Percentiles rank a stretch among this genome's conserved stretches.
Conservation (phyloP, 2,329 filamentous ascomycete species). For the Aureobasidium musti region DNA sequence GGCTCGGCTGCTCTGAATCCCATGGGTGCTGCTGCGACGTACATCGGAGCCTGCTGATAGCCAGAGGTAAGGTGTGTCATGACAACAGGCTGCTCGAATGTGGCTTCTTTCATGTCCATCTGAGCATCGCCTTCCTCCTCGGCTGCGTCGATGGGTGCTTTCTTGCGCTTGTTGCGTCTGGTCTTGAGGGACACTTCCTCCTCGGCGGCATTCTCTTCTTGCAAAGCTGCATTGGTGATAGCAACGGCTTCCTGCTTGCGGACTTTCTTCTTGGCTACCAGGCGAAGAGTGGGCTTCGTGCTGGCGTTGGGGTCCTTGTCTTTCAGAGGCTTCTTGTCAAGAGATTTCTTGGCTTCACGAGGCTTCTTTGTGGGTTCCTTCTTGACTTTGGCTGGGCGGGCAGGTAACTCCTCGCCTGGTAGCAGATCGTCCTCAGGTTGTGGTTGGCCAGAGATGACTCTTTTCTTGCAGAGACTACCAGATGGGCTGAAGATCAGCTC, state of each 20-base stretch:
- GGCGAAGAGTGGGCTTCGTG: conserved; percentile 29
- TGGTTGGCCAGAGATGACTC: conserved; percentile 50
- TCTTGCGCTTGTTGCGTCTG: conserved; percentile 19
- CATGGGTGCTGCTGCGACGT: conserved; percentile 30
- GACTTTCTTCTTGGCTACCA: conserved; percentile 1
- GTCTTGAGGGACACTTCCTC: conserved; percentile 28
- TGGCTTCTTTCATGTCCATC: conserved; percentile 33
- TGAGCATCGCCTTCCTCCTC: conserved; percentile 20
- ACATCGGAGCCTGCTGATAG: conserved; percentile 31
- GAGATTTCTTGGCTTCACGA: conserved; percentile 34
- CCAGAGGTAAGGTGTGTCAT: conserved; percentile 32
- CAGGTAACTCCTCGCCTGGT: conserved; percentile 40
- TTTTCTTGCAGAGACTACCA: conserved; percentile 47
- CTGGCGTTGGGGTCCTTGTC: conserved; percentile 38
- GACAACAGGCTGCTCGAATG: conserved; percentile 36
- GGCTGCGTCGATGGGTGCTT: background rate
- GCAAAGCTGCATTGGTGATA: conserved; percentile 34
- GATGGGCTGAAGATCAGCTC: conserved; percentile 63
- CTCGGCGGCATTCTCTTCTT: conserved; percentile 39
- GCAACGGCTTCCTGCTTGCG: conserved; percentile 31
- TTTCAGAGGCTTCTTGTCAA: conserved; percentile 33
- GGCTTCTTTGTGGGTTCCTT: conserved; percentile 34
- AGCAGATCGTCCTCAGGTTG: conserved; percentile 43
- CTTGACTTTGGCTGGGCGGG: conserved; percentile 36
- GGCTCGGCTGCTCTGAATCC: conserved; percentile 28